phyloP scores from a whole-genome alignment of 352 stramenopile species.

The Phytophthora sp. region DNA sequence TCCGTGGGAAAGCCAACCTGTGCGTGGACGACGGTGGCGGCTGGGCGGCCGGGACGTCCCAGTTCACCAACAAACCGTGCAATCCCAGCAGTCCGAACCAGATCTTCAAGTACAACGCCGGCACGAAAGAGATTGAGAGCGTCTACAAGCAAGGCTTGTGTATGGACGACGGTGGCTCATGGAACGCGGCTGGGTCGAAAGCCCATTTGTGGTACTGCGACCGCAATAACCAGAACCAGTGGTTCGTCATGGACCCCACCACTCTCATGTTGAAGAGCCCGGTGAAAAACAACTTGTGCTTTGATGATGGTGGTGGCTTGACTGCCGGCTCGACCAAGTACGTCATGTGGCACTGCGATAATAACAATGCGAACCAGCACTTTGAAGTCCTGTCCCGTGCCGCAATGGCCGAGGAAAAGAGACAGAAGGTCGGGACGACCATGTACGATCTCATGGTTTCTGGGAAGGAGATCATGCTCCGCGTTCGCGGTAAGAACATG shows the following conservation, averaged over 20 bases:
- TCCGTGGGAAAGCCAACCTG: constrained; percentile 35
- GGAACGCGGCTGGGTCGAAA: constrained; percentile 13
- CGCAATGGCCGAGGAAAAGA: constrained; percentile 28
- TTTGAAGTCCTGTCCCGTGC: constrained; percentile 25
- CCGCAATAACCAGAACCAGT: constrained; percentile 30
- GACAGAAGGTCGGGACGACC: constrained; percentile 13
- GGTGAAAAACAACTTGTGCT: constrained; percentile 39
- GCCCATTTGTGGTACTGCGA: constrained; percentile 37
- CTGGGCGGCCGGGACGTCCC: constrained; percentile 10
- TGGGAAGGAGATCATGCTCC: constrained; percentile 35
- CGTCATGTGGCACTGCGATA: constrained; percentile 27
- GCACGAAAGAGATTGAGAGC: constrained; percentile 19
- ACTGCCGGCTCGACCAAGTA: constrained; percentile 19
- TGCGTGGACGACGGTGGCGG: constrained; percentile 44
- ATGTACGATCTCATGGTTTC: constrained; percentile 33
- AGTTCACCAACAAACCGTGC: constrained; percentile 36
- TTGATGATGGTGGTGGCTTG: constrained; percentile 33
- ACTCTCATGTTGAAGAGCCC: constrained; percentile 39
- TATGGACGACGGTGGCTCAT: constrained; percentile 28
- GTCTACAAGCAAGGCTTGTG: constrained; percentile 37
- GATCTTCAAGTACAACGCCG: constrained; percentile 35
- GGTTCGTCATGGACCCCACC: constrained; percentile 27
- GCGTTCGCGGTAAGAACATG: constrained; percentile 35
- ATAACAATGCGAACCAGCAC: constrained; percentile 27
- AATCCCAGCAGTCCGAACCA: constrained; percentile 41